Base-by-base conservation (phyloP, 768 basidiomycete species). In the Macrocybe gigantea region DNA sequence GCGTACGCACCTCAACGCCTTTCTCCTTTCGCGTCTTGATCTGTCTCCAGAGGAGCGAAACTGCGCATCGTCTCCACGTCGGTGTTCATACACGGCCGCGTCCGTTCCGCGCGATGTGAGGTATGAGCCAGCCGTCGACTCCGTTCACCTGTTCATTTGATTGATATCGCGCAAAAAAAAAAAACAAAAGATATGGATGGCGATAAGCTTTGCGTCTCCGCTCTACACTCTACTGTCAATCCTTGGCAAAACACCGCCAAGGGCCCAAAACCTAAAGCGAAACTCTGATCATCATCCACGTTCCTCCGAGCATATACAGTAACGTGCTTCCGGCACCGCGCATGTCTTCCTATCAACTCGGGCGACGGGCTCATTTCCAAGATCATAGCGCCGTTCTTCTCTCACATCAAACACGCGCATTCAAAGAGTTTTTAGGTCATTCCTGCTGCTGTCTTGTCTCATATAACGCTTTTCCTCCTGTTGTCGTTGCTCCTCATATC, bases 101-200 rank as follows among this genome's bases (percentile, higher is more conserved):
- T 75, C 36, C 68, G 70, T 41, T 68, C 68, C 30, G 64, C 70
- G 9, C 60, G 72, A 49, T 73, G 70, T 46, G 75, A 78, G 62
- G 75, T 75, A 38, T 30, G 68, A 56, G 7, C 13, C 14, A 4
- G 22, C 22, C 22, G 22, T 22, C 22, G 22, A 22, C 4, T 22
- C 4, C 4, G 22, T 22, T 44, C 7, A 6, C 11, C 41, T 38
- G 36, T 10, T 35, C 33, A 30, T 12, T 1, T 32, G 37, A 40
- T 22, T 15, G 29, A 31, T 41, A 13, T 12, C 7, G 43, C 42
- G 45, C 47, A 43, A 41, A 44, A 38, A 50, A 45, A 34, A 38
- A 40, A 47, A 15, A 29, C 7, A 22, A 39, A 43, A 76, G 75
- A 60, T 77, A 5, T 74, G 73, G 62, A 63, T 15, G 63, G 62